These are phyloP conservation scores for Starmerella riodocensis DNA, from an alignment of 805 yeast species.

Conservation along the genomic window DNA sequence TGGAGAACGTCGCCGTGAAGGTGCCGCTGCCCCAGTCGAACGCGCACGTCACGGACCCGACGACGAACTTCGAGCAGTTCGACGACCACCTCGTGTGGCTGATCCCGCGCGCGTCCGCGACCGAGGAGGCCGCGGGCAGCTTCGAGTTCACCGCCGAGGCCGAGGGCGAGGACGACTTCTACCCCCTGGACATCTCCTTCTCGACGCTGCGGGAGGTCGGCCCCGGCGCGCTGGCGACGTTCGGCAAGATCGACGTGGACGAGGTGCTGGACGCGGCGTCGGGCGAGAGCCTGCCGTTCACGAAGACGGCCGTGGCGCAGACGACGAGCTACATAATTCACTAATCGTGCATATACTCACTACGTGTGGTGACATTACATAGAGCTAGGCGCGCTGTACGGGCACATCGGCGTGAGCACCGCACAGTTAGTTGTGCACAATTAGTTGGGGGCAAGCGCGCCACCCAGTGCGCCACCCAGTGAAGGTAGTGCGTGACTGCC, in stretches of 20 bases:
- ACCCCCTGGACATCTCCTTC: constrained; percentile 74
- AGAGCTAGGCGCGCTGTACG: no score
- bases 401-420: no score
- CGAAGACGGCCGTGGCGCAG: constrained; percentile 15
- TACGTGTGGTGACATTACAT: no score
- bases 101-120: constrained; percentile 37
- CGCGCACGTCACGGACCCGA: constrained; percentile 35
- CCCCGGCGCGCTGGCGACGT: constrained; percentile 31
- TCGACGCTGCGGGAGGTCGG: constrained; percentile 25
- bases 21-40: constrained; percentile 57
- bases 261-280: constrained; percentile 40
- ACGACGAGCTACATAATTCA: constrained; percentile 20
- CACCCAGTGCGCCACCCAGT: no score
- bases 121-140: constrained; percentile 45
- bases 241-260: constrained; percentile 54
- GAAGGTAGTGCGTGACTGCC: no score
- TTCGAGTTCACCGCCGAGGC: constrained; percentile 69
- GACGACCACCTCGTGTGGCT: constrained; percentile 66
- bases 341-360: constrained; percentile 1
- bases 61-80: constrained; percentile 31
- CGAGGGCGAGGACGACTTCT: constrained; percentile 65
- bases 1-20: constrained; percentile 42
- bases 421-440: no score
- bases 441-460: no score
- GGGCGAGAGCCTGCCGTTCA: constrained; percentile 22